Percentiles rank a stretch among this genome's conserved stretches.
Conservation (phyloP, 2,329 filamentous ascomycete species). For the Apiospora malaysiana region DNA sequence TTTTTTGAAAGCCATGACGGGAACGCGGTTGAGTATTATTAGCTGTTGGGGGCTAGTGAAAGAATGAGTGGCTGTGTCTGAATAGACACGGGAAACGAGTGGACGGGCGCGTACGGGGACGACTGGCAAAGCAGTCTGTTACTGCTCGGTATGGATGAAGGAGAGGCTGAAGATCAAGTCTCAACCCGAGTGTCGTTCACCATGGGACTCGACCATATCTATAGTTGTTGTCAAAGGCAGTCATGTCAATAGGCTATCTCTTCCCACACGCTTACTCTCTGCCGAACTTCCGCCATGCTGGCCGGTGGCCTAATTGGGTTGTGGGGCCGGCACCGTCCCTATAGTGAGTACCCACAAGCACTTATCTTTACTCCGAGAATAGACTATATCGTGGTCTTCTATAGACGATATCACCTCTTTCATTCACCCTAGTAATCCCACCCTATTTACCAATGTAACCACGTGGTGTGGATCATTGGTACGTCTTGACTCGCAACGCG, state of each 20-base stretch:
- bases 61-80: neutral
- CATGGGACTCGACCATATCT: neutral
- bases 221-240: neutral
- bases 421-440: neutral
- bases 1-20: conserved; percentile 5
- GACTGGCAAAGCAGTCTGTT: neutral
- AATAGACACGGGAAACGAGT: neutral
- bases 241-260: no score
- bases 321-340: neutral
- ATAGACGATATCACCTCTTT: neutral
- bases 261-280: neutral
- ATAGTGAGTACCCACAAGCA: neutral
- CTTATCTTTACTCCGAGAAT: neutral
- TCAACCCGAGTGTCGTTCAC: no score
- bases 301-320: neutral
- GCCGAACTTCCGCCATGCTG: neutral
- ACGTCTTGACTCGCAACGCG: neutral
- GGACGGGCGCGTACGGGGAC: neutral
- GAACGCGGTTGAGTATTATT: no score
- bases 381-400: neutral
- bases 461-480: neutral
- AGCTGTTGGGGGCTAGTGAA: no score
- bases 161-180: neutral
- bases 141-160: neutral
- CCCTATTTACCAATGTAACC: neutral